These are phyloP conservation scores for Penicillium crystallinum DNA, from an alignment of 495 filamentous ascomycete genomes.

Conservation along the genomic window DNA sequence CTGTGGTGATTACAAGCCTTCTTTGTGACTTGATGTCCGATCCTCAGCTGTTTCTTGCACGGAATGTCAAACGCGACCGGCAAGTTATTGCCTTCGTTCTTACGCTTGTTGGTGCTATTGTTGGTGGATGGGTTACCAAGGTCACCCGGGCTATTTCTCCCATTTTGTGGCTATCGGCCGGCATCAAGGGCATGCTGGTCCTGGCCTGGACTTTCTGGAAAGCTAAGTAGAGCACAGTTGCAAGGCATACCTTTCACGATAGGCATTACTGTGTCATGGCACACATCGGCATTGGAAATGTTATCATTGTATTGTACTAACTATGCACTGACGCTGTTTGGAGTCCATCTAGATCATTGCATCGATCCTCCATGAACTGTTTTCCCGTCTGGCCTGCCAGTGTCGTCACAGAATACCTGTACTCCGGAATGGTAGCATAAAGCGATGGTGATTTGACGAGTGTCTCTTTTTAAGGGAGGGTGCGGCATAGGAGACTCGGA, in stretches of 20 bases:
- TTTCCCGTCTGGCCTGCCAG: neutral
- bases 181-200: constrained; percentile 44
- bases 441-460: too few species aligned
- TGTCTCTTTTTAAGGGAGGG: too few species aligned
- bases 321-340: neutral
- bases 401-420: neutral
- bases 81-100: constrained; percentile 50
- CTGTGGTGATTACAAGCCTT: constrained; percentile 64
- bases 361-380: neutral
- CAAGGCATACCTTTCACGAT: neutral
- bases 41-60: constrained; percentile 44
- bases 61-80: constrained; percentile 62
- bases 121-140: constrained; percentile 58
- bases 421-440: too few species aligned
- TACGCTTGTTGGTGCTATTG: constrained; percentile 55
- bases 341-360: neutral
- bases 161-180: constrained; percentile 51
- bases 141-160: constrained; percentile 43
- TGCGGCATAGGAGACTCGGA: too few species aligned
- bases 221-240: neutral
- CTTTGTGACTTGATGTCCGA: constrained; percentile 61
- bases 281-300: neutral
- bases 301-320: neutral
- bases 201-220: constrained; percentile 37
- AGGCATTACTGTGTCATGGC: neutral